Evolutionary conservation across 176 grass and related monocot genomes (phyloP).

Genomic region (Areca catechu): DNA sequence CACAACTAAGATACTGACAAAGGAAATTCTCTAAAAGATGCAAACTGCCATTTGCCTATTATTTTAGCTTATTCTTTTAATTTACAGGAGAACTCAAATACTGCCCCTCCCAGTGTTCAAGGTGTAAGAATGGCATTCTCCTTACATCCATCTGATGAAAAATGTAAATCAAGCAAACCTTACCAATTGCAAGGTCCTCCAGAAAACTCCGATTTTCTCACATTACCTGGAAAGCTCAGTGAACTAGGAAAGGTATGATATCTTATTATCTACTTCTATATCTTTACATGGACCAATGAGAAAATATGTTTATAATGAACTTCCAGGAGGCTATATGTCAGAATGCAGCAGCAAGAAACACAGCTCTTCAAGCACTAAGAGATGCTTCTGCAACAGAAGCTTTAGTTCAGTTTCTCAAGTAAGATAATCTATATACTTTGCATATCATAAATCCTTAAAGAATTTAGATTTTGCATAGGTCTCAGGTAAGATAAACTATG

Average conservation of each 20-base stretch:
- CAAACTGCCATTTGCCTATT: too few species aligned
- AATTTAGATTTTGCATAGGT: too few species aligned
- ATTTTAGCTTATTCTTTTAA: too few species aligned
- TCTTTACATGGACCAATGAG: too few species aligned
- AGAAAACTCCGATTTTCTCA: constrained; percentile 16
- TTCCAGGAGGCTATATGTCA: constrained; percentile 63
- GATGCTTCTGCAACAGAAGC: constrained; percentile 65
- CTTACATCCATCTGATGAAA: constrained; percentile 20
- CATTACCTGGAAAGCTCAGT: constrained; percentile 56
- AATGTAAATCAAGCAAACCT: constrained; percentile 27
- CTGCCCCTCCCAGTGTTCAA: constrained; percentile 18
- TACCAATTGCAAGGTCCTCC: constrained; percentile 13
- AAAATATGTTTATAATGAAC: background rate
- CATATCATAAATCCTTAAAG: too few species aligned
- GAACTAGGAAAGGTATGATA: constrained; percentile 53
- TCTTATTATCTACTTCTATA: too few species aligned
- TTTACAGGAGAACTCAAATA: constrained; percentile 49
- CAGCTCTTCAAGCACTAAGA: constrained; percentile 64
- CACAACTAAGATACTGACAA: too few species aligned
- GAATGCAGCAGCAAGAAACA: constrained; percentile 73
- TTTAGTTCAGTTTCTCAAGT: constrained; percentile 75
- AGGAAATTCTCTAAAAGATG: too few species aligned
- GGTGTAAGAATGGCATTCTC: constrained; percentile 21
- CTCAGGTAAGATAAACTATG: too few species aligned
- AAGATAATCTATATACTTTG: background rate